Conservation (phyloP, 352 stramenopile species). For the Pythium utonaiense region DNA sequence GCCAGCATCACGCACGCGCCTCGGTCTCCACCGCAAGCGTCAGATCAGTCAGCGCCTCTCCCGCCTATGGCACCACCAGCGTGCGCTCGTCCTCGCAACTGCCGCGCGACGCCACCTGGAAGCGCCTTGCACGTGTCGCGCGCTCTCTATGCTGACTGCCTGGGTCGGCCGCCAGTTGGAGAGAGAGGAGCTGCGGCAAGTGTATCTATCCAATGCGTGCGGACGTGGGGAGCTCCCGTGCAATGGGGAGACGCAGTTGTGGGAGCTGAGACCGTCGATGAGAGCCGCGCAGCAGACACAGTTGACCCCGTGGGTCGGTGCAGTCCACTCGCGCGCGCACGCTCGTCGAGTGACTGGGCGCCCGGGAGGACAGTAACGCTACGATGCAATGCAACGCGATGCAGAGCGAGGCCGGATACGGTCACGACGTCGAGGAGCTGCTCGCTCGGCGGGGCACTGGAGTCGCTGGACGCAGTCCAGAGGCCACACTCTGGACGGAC, state of each 20-base stretch:
- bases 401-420: neutral
- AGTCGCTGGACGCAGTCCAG: neutral
- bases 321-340: neutral
- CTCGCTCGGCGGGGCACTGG: neutral
- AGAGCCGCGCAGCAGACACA: too few relatives aligned
- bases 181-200: neutral
- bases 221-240: too few relatives aligned
- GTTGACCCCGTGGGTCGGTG: too few relatives aligned
- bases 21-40: too few relatives aligned
- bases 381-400: neutral
- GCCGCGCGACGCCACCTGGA: neutral
- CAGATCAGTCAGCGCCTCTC: too few relatives aligned
- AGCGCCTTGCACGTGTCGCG: neutral
- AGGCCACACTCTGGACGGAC: neutral
- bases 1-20: conserved; percentile 11
- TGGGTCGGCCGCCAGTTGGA: neutral
- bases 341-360: too few relatives aligned
- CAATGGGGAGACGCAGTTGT: too few relatives aligned
- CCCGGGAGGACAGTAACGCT: neutral
- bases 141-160: neutral
- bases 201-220: too few relatives aligned
- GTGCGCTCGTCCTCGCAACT: neutral
- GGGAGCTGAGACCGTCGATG: too few relatives aligned
- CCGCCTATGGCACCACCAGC: neutral
- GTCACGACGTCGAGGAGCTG: neutral